Evolutionary conservation across 2,329 filamentous ascomycete species (phyloP), one percentile per base, ranked within the genome.

Genomic region (Taxawa tesnikishii): DNA sequence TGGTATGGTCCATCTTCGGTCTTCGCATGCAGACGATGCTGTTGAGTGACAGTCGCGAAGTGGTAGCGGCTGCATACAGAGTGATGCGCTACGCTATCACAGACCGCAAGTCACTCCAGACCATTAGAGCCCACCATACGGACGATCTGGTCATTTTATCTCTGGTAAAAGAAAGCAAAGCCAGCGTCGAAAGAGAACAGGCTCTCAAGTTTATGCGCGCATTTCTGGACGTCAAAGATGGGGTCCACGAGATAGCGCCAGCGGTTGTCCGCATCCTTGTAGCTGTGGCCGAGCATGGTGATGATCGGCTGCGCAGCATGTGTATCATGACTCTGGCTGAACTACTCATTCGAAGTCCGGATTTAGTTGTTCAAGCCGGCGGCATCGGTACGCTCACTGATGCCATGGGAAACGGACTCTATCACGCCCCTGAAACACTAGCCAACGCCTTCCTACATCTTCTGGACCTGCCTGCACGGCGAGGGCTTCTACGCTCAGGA

Each of bases 151-250:
- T 94, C 16, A 84, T 94, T 24, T 67, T 88, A 47, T 96, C 90
- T 1, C 64, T 98, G 19, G 84, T 92, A 42, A 96, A 96, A 53
- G 90, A 96, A 54, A 80, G 82, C 49, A 96, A 94, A 55, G 83
- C 88, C n/a, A 87, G 88, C 45, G 83, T 98, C 12, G 90, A 98
- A 60, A 74, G 92, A 33, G 90, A 98, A 55, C 90, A 98, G 58
- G 90, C 90, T 9, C 65, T 98, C 47, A 98, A 98, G 54, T 94
- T 98, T 53, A 79, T 96, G 15, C 75, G 90, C 37, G 83, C 87
- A 7, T 98, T 98, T 49, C 64, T 98, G 3, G 90, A 98, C 51
- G 84, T 96, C 42, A 94, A 94, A 51, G 83, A 85, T 40, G 90
- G 90, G 8, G 78, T 92, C 6, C 71, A 74, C 40, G 88, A 98